Evolutionary conservation across 2,329 filamentous ascomycete genomes (phyloP), one percentile per base, ranked within the genome.

Genomic region (Fonsecaea multimorphosa): DNA sequence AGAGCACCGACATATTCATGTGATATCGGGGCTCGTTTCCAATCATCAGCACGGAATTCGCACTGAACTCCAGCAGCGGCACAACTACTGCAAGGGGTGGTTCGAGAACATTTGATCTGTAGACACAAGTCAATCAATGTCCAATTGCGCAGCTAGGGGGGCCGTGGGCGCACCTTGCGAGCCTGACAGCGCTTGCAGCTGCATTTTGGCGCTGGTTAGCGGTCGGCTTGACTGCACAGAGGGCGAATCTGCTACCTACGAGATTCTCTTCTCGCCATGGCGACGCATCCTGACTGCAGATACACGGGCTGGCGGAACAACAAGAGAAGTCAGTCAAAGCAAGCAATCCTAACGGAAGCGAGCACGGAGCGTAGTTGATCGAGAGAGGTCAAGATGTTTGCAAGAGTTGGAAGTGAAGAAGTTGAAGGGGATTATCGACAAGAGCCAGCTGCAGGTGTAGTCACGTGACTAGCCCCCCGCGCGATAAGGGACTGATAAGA

Each of bases 81-180:
- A 19, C 61, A 64, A 27, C 61, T 58, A 44, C 34, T 55, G 40
- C 61, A 64, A 14, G 61, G 61, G 8, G 55, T 53, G 9, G 61
- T 64, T 32, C 61, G 44, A n/a, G 61, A 64, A 29, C 61, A 64
- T 64, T 58, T 64, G 32, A 64, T 64, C 61, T 64, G 29, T 36
- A 51, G n/a, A 7, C 29, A 24, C 2, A 16, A 38, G n/a, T 44
- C 22, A 54, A 40, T 40, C 7, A 3, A 12, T 22, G 11, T 31
- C 8, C 9, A n/a, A 3, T 24, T 22, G 49, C n/a, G 9, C 2
- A 31, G 11, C 22, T 3, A 19, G 16, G 11, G 12, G n/a, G 27
- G n/a, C 22, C n/a, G n/a, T 16, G 6, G 32, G 29, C 27, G 38
- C 31, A 64, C 61, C 44, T 64, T 64, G 9, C 61, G 61, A 11